Conservation (phyloP, 78 protist genomes). For the Bodo saltans region DNA sequence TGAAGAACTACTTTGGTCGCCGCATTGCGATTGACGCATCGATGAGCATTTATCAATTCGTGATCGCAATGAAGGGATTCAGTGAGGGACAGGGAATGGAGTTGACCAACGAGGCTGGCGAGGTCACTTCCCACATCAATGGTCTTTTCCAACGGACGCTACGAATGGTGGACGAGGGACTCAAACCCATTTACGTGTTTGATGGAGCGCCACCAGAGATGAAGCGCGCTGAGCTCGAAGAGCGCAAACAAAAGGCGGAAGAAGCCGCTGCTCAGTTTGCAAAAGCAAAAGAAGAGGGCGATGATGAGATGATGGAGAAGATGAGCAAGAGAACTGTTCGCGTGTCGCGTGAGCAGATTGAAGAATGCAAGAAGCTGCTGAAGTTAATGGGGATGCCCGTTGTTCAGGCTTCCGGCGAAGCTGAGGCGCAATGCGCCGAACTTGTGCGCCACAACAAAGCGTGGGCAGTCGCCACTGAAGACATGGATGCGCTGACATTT, state of each 20-base stretch:
- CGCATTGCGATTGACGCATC: slow-evolving; percentile 93
- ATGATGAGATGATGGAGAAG: slow-evolving; percentile 68
- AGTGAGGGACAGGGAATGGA: not conserved
- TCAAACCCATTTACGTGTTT: slow-evolving; percentile 97
- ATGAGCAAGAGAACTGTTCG: slow-evolving; percentile 64
- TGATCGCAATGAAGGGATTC: slow-evolving; percentile 60
- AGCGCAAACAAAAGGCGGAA: slow-evolving; percentile 67
- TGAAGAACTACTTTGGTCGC: slow-evolving; percentile 78
- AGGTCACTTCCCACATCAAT: slow-evolving; percentile 85
- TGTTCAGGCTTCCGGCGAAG: slow-evolving; percentile 92
- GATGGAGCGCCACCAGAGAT: slow-evolving; percentile 95
- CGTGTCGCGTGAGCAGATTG: slow-evolving; percentile 80
- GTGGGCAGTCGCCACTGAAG: slow-evolving; percentile 87
- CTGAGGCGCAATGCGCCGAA: slow-evolving; percentile 97
- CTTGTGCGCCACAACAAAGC: slow-evolving; percentile 61
- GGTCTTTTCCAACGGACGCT: slow-evolving; percentile 93
- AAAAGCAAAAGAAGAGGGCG: slow-evolving; percentile 79
- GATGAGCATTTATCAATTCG: slow-evolving; percentile 91
- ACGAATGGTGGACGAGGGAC: slow-evolving; percentile 86
- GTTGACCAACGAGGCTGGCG: slow-evolving; percentile 77
- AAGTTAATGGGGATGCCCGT: slow-evolving; percentile 94
- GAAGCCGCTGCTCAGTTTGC: slow-evolving; percentile 66
- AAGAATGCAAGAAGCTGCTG: slow-evolving; percentile 81
- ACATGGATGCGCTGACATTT: slow-evolving; percentile 95
- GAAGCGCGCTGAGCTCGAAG: slow-evolving; percentile 88